Percentiles rank a stretch among this genome's conserved stretches.
Conservation (phyloP, 768 basidiomycete genomes). For the Myochromella boudieri region DNA sequence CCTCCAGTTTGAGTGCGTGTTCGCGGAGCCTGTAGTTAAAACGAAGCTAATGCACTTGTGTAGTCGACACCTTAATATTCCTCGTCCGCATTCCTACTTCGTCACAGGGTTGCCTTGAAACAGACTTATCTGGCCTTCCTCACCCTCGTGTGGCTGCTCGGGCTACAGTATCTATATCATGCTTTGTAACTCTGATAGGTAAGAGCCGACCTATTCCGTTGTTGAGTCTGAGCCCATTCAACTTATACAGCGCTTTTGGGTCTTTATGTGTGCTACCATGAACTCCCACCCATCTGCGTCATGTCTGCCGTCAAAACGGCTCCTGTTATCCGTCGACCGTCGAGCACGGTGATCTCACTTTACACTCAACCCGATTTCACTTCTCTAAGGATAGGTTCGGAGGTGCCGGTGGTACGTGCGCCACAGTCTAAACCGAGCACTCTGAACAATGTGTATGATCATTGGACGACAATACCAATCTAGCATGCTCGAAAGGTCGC, state of each 20-base stretch:
- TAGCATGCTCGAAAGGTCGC: too few species aligned
- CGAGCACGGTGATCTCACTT: constrained; percentile 11
- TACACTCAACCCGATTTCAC: neutral
- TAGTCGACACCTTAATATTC: constrained; percentile 21
- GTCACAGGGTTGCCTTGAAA: constrained; percentile 23
- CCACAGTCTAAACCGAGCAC: neutral
- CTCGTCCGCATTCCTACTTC: constrained; percentile 26
- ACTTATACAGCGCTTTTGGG: constrained; percentile 9
- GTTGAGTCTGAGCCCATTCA: too few species aligned
- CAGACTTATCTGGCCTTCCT: constrained; percentile 23
- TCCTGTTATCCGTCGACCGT: constrained; percentile 1
- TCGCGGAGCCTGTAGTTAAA: neutral
- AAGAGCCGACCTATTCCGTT: constrained; percentile 2
- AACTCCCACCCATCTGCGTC: constrained; percentile 3
- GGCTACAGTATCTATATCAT: constrained; percentile 28
- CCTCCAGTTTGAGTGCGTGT: constrained; percentile 12
- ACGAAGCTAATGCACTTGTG: neutral
- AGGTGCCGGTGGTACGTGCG: too few species aligned
- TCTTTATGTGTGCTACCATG: constrained; percentile 10
- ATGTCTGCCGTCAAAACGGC: neutral
- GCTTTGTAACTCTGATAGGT: constrained; percentile 26
- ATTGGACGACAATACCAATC: constrained; percentile 11
- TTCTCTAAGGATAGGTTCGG: too few species aligned
- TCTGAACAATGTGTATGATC: constrained; percentile 9
- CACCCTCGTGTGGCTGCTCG: constrained; percentile 22